A percentile compares a stretch with the other conserved stretches of the same genome.
These are phyloP conservation scores for Lasiosphaeriaceae sp. DNA, from an alignment of 495 filamentous ascomycete species.

Conservation along the genomic window DNA sequence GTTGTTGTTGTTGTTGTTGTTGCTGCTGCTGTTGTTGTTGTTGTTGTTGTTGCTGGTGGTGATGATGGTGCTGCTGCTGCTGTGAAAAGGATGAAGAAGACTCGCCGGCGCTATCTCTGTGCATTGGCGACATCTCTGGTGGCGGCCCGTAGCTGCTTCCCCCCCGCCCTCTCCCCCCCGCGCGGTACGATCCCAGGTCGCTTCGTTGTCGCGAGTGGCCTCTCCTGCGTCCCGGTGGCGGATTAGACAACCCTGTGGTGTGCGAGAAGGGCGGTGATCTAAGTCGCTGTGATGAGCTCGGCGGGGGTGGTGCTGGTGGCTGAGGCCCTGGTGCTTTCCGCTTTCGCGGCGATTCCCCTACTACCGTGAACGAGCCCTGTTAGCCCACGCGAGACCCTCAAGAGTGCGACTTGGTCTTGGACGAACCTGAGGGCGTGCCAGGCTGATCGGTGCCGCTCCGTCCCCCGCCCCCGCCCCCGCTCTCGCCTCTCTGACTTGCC, in stretches of 20 bases:
- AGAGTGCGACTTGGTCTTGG: constrained; percentile 50
- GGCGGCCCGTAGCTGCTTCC: constrained; percentile 31
- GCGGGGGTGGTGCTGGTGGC: constrained; percentile 49
- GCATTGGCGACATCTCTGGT: constrained; percentile 42
- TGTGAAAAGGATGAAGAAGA: constrained; percentile 7
- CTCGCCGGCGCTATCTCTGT: constrained; percentile 25
- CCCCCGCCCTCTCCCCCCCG: constrained; percentile 32
- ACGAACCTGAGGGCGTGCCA: constrained; percentile 64
- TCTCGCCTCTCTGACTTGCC: constrained; percentile 53
- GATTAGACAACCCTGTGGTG: constrained; percentile 51
- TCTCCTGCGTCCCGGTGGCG: constrained; percentile 55
- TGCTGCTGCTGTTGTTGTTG: constrained; percentile 14
- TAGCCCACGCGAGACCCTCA: constrained; percentile 44
- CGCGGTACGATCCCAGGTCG: constrained; percentile 54
- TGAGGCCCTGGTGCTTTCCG: constrained; percentile 66
- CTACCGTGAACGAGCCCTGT: constrained; percentile 45
- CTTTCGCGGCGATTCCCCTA: constrained; percentile 66
- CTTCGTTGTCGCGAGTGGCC: constrained; percentile 69
- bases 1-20: constrained; percentile 5
- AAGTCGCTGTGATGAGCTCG: constrained; percentile 47
- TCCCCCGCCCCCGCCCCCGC: constrained; percentile 50
- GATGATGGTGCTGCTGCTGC: constrained; percentile 11
- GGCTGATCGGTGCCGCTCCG: constrained; percentile 53
- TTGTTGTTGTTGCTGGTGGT: constrained; percentile 13
- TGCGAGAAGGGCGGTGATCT: constrained; percentile 56